Conservation (phyloP, 2,329 filamentous ascomycete species). For the Purpureocillium lavendulum region DNA sequence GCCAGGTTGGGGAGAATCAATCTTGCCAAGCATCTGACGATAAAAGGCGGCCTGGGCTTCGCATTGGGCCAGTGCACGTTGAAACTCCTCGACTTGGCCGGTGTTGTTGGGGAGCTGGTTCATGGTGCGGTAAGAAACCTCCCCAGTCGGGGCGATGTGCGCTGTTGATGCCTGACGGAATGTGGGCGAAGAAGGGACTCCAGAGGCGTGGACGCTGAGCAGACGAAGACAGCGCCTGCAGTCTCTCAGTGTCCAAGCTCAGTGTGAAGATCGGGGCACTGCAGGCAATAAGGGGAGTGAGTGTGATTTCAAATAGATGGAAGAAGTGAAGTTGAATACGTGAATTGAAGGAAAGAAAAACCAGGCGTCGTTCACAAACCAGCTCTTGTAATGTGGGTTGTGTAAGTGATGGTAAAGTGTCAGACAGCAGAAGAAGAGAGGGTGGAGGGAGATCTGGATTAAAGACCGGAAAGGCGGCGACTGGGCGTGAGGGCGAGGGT, state of each 20-base stretch:
- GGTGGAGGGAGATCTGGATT: neutral
- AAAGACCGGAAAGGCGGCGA: neutral
- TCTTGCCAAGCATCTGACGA: neutral
- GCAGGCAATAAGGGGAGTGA: neutral
- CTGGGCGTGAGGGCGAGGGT: neutral
- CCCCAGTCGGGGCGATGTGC: neutral
- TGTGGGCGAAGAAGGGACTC: no score
- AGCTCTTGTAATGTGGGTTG: neutral
- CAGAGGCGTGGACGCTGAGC: no score
- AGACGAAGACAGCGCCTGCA: no score
- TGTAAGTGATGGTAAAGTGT: neutral
- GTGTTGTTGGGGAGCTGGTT: neutral
- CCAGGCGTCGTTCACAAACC: neutral
- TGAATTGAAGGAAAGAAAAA: neutral
- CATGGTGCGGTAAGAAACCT: neutral
- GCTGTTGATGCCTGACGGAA: neutral
- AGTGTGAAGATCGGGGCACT: neutral
- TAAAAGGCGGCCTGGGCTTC: constrained; percentile 1
- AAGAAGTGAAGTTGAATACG: neutral
- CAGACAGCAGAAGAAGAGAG: neutral
- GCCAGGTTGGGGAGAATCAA: neutral
- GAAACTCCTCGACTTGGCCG: constrained; percentile 1
- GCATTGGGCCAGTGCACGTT: constrained; percentile 1
- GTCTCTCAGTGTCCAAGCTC: no score
- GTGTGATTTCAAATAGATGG: neutral